Conservation (phyloP, 768 basidiomycete genomes). For the Tricholoma sp. region DNA sequence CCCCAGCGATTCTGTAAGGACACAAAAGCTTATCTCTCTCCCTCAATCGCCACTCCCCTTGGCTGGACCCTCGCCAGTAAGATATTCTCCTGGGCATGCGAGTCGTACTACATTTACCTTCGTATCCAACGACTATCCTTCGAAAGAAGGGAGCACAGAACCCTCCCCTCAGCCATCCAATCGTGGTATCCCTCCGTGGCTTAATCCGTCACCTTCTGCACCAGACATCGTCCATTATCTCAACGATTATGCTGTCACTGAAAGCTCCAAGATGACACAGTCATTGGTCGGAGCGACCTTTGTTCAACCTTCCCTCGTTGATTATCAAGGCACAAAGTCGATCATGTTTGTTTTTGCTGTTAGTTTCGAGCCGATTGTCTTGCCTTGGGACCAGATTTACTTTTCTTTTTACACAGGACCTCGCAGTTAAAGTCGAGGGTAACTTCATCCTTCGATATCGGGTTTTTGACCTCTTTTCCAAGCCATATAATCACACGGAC, state of each 20-base stretch:
- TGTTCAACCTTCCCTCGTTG: constrained; percentile 49
- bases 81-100: not conserved
- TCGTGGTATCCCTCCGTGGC: constrained; percentile 2
- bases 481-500: constrained; percentile 24
- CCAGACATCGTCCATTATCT: constrained; percentile 41
- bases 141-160: not conserved
- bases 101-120: not conserved
- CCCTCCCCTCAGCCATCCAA: constrained; percentile 4
- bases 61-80: constrained; percentile 7
- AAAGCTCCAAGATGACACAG: constrained; percentile 46
- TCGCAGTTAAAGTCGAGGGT: constrained; percentile 68
- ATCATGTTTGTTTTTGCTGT: constrained; percentile 66
- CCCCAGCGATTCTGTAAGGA: constrained; percentile 1
- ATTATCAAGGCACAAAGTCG: constrained; percentile 50
- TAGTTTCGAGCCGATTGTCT: constrained; percentile 16
- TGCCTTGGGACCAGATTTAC: not conserved
- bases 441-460: constrained; percentile 63
- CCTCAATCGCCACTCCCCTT: constrained; percentile 12
- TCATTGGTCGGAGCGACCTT: constrained; percentile 59
- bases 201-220: constrained; percentile 5
- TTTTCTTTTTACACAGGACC: constrained; percentile 38
- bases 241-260: constrained; percentile 36
- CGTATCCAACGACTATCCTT: not conserved
- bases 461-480: constrained; percentile 55
- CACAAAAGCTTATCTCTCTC: constrained; percentile 11